phyloP scores from a whole-genome alignment of 495 filamentous ascomycete species.

The Talaromyces adpressus region DNA sequence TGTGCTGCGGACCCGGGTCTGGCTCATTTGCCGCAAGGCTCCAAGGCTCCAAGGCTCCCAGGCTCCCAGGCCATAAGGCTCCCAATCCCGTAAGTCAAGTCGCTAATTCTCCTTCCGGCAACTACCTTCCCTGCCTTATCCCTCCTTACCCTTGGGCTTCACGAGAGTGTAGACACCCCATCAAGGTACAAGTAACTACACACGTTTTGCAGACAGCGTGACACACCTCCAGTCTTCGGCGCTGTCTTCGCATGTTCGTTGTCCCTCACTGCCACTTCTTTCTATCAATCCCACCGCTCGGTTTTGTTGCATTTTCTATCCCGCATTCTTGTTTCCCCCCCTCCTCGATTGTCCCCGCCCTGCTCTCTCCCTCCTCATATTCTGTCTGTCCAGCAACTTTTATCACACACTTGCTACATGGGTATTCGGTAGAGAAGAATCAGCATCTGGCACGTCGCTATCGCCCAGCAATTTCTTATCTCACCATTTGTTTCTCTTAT shows the following conservation, averaged over 20 bases:
- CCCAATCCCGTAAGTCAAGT: background rate
- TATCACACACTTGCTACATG: background rate
- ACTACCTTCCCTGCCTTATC: constrained; percentile 1
- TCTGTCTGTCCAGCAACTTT: constrained; percentile 12
- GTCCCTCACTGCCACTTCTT: background rate
- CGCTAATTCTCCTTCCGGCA: constrained; percentile 5
- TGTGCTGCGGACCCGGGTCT: background rate
- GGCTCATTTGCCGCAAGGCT: background rate
- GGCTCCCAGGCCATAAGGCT: constrained; percentile 1
- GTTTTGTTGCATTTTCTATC: constrained; percentile 3
- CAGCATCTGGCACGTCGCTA: background rate
- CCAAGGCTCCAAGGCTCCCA: background rate
- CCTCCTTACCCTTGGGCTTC: background rate
- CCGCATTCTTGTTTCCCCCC: constrained; percentile 16
- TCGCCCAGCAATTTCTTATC: background rate
- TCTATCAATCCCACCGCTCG: background rate
- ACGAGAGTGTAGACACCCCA: background rate
- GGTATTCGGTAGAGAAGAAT: background rate
- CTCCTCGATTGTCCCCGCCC: constrained; percentile 18
- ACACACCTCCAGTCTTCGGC: background rate
- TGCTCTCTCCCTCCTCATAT: constrained; percentile 8
- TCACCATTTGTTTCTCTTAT: background rate
- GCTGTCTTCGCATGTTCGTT: background rate
- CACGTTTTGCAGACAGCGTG: background rate
- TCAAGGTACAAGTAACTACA: background rate